phyloP scores from a whole-genome alignment of 2,329 filamentous ascomycete species.

The Monosporascus ibericus region DNA sequence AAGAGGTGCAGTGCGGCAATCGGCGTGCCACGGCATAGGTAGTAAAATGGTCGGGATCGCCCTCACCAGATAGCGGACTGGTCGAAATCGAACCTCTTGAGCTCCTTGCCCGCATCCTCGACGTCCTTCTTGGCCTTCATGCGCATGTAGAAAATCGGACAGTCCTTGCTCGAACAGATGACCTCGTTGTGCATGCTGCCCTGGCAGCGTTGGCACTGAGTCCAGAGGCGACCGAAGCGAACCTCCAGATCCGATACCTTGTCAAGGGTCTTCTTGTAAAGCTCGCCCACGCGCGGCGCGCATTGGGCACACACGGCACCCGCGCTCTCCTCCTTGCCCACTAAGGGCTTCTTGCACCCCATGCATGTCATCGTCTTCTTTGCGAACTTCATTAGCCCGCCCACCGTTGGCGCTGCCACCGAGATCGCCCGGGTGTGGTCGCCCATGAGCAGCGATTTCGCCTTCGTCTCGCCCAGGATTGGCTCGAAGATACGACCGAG shows the following conservation, averaged over 20 bases:
- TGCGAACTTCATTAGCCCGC: slow-evolving; percentile 95
- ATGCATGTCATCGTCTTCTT: slow-evolving; percentile 98
- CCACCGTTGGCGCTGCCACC: slow-evolving; percentile 83
- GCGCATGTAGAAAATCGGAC: slow-evolving; percentile 99
- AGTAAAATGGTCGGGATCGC: no score
- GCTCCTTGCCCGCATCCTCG: slow-evolving; percentile 86
- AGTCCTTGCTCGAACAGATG: slow-evolving; percentile 93
- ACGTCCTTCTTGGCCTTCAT: slow-evolving; percentile 99
- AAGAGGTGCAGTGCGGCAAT: no score
- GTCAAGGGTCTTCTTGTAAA: slow-evolving; percentile 86
- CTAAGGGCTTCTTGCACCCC: slow-evolving; percentile 96
- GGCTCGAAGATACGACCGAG: slow-evolving; percentile 95
- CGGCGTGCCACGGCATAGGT: no score
- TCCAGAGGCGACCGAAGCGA: slow-evolving; percentile 89
- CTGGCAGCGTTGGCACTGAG: slow-evolving; percentile 95
- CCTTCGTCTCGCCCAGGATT: slow-evolving; percentile 90
- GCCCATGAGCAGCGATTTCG: slow-evolving; percentile 76
- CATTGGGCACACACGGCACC: slow-evolving; percentile 89
- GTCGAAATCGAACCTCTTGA: slow-evolving; percentile 84
- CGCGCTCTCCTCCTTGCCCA: slow-evolving; percentile 67
- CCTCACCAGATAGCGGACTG: slow-evolving; percentile 56
- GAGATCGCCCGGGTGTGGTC: slow-evolving; percentile 94
- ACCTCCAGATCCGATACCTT: slow-evolving; percentile 91
- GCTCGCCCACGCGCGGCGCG: slow-evolving; percentile 75
- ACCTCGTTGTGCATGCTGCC: slow-evolving; percentile 98